Evolutionary conservation across 495 filamentous ascomycete species (phyloP).

Genomic region (Aspergillus sparsus): DNA sequence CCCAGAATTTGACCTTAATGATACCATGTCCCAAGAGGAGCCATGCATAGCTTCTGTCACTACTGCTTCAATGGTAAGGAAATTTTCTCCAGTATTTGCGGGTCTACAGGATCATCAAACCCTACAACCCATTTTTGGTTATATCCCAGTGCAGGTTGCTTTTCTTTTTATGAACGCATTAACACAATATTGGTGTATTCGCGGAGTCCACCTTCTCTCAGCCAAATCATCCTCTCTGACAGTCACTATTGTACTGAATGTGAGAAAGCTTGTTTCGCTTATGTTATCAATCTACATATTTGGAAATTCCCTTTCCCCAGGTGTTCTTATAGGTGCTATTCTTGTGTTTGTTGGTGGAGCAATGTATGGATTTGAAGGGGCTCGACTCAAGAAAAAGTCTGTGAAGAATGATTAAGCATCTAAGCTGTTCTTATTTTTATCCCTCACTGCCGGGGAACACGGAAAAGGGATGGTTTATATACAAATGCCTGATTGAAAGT

Average conservation of each 20-base stretch:
- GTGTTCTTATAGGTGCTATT: conserved; percentile 76
- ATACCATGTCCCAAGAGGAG: neutral
- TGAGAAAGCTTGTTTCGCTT: conserved; percentile 90
- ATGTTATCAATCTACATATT: conserved; percentile 90
- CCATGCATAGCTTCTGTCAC: neutral
- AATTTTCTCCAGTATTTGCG: conserved; percentile 6
- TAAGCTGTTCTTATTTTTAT: no score
- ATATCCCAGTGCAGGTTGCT: conserved; percentile 68
- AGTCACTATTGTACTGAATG: conserved; percentile 93
- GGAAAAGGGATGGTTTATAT: no score
- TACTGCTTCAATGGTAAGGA: neutral
- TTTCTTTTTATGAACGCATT: conserved; percentile 78
- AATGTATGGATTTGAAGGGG: conserved; percentile 79
- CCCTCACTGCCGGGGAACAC: no score
- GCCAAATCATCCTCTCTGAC: conserved; percentile 86
- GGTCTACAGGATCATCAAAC: conserved; percentile 13
- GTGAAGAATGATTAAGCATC: conserved; percentile 28
- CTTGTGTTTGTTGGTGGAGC: conserved; percentile 88
- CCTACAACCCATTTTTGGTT: conserved; percentile 32
- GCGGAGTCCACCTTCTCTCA: conserved; percentile 87
- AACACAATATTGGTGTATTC: conserved; percentile 93
- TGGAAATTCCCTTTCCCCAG: conserved; percentile 72
- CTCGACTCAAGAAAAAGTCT: conserved; percentile 35
- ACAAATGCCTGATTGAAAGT: no score
- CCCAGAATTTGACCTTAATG: neutral